phyloP scores from a whole-genome alignment of 2,329 filamentous ascomycete species.

The Colletotrichum liriopes region DNA sequence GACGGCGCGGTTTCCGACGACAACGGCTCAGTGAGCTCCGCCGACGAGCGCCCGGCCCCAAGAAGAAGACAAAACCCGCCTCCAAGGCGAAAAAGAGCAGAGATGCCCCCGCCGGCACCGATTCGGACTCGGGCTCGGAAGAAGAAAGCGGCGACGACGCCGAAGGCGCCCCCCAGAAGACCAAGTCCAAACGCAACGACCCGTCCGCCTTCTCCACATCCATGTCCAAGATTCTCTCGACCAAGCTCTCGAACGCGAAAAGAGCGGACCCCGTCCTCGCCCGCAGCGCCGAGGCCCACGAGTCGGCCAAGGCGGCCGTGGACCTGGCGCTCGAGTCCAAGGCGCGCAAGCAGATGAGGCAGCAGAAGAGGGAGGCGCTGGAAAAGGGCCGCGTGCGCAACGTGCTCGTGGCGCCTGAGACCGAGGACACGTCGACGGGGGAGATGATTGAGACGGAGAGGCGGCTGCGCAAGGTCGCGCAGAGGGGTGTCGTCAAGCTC shows the following conservation, averaged over 20 bases:
- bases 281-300: conserved; percentile 81
- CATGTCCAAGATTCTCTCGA: conserved; percentile 91
- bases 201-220: conserved; percentile 92
- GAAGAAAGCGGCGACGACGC: conserved; percentile 48
- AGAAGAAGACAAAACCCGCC: conserved; percentile 46
- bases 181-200: conserved; percentile 89
- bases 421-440: conserved; percentile 61
- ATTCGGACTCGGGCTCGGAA: conserved; percentile 52
- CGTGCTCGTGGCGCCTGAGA: conserved; percentile 76
- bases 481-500: conserved; percentile 93
- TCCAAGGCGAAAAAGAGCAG: conserved; percentile 46
- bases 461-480: conserved; percentile 86
- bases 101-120: conserved; percentile 43
- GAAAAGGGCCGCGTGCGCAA: conserved; percentile 93
- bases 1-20: conserved; percentile 61
- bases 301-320: conserved; percentile 79
- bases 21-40: conserved; percentile 54
- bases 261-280: conserved; percentile 93
- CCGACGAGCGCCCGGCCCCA: conserved; percentile 52
- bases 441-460: conserved; percentile 81
- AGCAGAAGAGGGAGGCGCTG: conserved; percentile 83
- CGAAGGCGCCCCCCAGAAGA: conserved; percentile 56
- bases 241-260: conserved; percentile 87
- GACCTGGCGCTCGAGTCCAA: conserved; percentile 87
- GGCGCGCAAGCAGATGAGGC: conserved; percentile 83